Percentiles rank a stretch among this genome's conserved stretches.
Conservation (phyloP, 257 asterid genomes). For the Euphrasia confusa region DNA sequence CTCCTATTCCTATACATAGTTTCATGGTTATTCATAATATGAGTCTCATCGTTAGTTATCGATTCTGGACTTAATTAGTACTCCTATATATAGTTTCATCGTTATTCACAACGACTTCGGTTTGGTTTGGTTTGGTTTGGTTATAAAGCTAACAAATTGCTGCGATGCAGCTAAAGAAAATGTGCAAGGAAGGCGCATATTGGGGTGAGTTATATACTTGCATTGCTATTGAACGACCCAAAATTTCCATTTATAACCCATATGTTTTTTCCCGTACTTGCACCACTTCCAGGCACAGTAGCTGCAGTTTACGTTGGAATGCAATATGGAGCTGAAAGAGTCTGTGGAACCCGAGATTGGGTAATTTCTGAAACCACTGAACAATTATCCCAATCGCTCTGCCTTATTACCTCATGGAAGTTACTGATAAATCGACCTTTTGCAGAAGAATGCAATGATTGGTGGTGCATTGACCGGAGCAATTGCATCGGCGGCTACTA, state of each 20-base stretch:
- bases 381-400: neutral
- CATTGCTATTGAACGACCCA: neutral
- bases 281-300: slow-evolving; percentile 52
- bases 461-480: slow-evolving; percentile 82
- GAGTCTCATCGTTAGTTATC: neutral
- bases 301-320: slow-evolving; percentile 75
- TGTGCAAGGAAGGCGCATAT: slow-evolving; percentile 91
- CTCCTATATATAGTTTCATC: too few relatives aligned
- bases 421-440: neutral
- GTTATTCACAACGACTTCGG: too few relatives aligned
- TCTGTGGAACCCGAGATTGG: slow-evolving; percentile 85
- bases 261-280: neutral
- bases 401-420: too few relatives aligned
- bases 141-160: slow-evolving; percentile 20
- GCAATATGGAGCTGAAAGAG: slow-evolving; percentile 60
- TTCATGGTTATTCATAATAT: neutral
- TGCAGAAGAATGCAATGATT: slow-evolving; percentile 73
- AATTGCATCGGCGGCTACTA: slow-evolving; percentile 46
- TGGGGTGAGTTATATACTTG: slow-evolving; percentile 61
- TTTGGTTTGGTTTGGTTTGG: neutral
- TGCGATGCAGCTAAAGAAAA: slow-evolving; percentile 69
- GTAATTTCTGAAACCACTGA: slow-evolving; percentile 34
- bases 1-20: too few relatives aligned
- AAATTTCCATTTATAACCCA: neutral
- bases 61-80: neutral